These are phyloP conservation scores for Ajuga reptans DNA, from an alignment of 305 asterid genomes.

Conservation along the genomic window DNA sequence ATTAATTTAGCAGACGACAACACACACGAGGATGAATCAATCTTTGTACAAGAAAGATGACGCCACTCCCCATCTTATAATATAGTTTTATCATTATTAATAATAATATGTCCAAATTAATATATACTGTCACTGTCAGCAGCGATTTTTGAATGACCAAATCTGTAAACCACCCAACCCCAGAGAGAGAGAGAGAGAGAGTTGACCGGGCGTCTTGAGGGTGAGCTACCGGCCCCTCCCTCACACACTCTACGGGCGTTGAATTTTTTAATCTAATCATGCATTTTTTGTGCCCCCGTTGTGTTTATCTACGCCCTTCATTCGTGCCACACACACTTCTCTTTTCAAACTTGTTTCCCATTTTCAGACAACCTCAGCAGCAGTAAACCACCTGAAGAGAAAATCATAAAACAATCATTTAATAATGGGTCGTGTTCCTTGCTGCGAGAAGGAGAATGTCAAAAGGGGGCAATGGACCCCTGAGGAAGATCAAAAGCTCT, in stretches of 20 bases:
- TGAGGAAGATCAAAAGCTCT: constrained; percentile 92
- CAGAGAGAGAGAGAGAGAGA: constrained; percentile 13
- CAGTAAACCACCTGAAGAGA: not conserved
- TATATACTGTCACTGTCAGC: not conserved
- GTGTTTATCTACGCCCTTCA: not conserved
- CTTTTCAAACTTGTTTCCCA: not conserved
- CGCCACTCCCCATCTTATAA: not conserved
- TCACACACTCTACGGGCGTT: constrained; percentile 92
- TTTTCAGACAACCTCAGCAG: not conserved
- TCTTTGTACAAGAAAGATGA: constrained; percentile 26
- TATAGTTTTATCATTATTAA: not conserved
- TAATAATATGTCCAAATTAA: no score
- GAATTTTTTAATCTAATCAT: constrained; percentile 80
- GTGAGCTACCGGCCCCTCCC: constrained; percentile 83
- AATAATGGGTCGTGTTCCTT: constrained; percentile 77
- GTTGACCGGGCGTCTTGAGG: constrained; percentile 91
- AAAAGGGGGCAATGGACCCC: constrained; percentile 97
- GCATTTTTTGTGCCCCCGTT: constrained; percentile 46
- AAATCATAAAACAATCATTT: not conserved
- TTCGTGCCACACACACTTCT: not conserved
- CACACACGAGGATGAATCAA: not conserved
- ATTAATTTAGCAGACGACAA: constrained; percentile 19
- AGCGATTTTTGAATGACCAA: constrained; percentile 31
- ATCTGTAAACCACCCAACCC: constrained; percentile 28
- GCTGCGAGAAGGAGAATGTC: constrained; percentile 87